Percentiles rank a stretch among this genome's conserved stretches.
These are phyloP conservation scores for Mucor ambiguus DNA, from an alignment of 371 early-diverging fungal genomes.

Conservation along the genomic window DNA sequence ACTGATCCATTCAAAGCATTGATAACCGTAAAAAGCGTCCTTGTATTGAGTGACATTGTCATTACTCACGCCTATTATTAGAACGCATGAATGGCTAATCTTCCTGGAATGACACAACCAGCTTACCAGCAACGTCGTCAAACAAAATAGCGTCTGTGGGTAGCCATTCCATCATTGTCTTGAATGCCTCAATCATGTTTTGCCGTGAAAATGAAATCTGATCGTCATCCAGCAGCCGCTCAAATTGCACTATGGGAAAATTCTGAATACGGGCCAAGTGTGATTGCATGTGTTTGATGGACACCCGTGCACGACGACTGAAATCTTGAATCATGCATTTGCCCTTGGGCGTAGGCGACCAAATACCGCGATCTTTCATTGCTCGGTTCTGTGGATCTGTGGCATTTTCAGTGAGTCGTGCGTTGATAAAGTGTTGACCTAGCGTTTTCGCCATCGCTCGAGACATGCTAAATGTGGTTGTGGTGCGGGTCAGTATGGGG, in stretches of 20 bases:
- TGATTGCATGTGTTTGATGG: conserved; percentile 34
- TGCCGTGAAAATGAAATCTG: conserved; percentile 43
- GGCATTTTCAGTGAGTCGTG: conserved; percentile 55
- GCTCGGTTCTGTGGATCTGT: conserved; percentile 50
- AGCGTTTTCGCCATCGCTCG: conserved; percentile 57
- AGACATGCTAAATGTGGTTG: conserved; percentile 57
- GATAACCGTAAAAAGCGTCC: conserved; percentile 42
- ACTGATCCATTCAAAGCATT: conserved; percentile 63
- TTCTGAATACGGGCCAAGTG: conserved; percentile 28
- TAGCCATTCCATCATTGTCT: conserved; percentile 58
- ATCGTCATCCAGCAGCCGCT: conserved; percentile 41
- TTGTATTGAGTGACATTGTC: conserved; percentile 20
- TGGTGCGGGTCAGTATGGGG: conserved; percentile 40
- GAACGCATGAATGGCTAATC: background rate
- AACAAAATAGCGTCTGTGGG: conserved; percentile 36
- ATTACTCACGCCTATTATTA: conserved; percentile 27
- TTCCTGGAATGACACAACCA: background rate
- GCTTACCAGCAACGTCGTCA: conserved; percentile 49
- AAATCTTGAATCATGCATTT: conserved; percentile 53
- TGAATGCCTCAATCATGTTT: conserved; percentile 57
- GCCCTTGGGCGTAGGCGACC: conserved; percentile 57
- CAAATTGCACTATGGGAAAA: conserved; percentile 36
- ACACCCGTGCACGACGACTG: conserved; percentile 37
- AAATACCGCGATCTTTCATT: conserved; percentile 57
- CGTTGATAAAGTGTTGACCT: conserved; percentile 61